Percentiles rank a stretch among this genome's conserved stretches.
These are phyloP conservation scores for Lathyrus tuberosus DNA, from an alignment of 306 rosid genomes.

Conservation along the genomic window DNA sequence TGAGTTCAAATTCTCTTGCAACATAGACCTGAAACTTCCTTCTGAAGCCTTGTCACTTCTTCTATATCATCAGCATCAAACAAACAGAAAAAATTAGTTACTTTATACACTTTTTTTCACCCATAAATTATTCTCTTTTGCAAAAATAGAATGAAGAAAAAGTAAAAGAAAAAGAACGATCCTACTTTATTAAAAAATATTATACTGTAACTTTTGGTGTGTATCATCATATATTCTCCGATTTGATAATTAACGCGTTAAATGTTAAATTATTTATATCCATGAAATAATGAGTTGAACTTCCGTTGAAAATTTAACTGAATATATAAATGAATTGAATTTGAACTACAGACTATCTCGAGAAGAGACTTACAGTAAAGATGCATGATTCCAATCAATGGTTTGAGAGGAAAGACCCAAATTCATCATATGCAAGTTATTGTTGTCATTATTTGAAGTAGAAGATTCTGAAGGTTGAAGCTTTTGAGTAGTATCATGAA, in stretches of 20 bases:
- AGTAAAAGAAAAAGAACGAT: conserved; percentile 26
- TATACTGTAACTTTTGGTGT: neutral
- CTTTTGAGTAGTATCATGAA: conserved; percentile 56
- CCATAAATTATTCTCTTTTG: conserved; percentile 28
- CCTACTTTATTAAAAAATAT: conserved; percentile 2
- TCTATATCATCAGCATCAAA: conserved; percentile 23
- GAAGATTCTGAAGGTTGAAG: conserved; percentile 56
- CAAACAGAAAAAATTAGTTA: neutral
- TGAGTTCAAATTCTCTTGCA: conserved; percentile 72
- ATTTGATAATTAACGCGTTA: neutral
- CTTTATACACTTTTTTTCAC: conserved; percentile 18
- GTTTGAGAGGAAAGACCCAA: conserved; percentile 74
- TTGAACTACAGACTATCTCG: neutral
- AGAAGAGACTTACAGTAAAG: conserved; percentile 68
- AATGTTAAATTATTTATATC: neutral
- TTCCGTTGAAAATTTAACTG: neutral
- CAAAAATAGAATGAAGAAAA: conserved; percentile 28
- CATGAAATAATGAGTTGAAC: neutral
- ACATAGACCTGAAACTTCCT: conserved; percentile 68
- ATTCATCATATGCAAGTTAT: conserved; percentile 80
- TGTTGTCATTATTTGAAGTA: conserved; percentile 52
- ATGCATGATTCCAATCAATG: conserved; percentile 81
- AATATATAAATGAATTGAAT: neutral
- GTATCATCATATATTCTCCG: neutral
- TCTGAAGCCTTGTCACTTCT: conserved; percentile 61